Evolutionary conservation across 2,329 filamentous ascomycete genomes (phyloP), one percentile per base, ranked within the genome.

Genomic region (Alternaria longipes): DNA sequence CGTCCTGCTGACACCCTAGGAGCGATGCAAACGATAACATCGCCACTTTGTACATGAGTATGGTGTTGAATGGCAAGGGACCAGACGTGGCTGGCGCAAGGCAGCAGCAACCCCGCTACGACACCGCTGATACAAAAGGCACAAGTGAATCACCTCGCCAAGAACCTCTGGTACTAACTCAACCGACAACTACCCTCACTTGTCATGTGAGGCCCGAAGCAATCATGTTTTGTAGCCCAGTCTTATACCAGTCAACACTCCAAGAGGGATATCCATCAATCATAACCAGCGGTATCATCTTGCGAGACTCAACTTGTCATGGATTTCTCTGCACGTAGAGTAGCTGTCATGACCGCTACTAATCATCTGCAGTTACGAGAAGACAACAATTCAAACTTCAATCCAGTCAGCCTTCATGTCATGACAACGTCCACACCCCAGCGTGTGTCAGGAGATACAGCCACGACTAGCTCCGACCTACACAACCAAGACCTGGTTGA

Each of bases 401-500:
- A 34, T 8, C 8, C 36, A 16, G 8, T 20, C 3, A 56, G 26
- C 3, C 40, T 20, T 22, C 22, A 6, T 8, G 4, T 24, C 30
- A 20, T 54, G 16, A 51, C 38, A 9, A 12, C 22, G 6, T 18
- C 47, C 8, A 53, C 47, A 22, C 22, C 16, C 24, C 16, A 8
- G 24, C 14, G 34, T 11, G 14, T 20, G 9, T 12, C 8, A n/a
- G 34, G 2, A 6, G 20, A 7, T 7, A 20, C 32, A 36, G 16
- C 5, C 7, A 12, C 30, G 28, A 44, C 42, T 7, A 24, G 6
- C 3, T 8, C 59, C 11, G 8, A 34, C 4, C 56, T 67, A 9
- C 62, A 67, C 41, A 53, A 18, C 14, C 62, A 69, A 42, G 28
- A 59, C 11, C 42, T 62, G 38, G 18, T 55, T 24, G 63, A 67